Evolutionary conservation across 1,284 basidiomycete genomes (phyloP).

Genomic region (Vanrija pseudolonga): DNA sequence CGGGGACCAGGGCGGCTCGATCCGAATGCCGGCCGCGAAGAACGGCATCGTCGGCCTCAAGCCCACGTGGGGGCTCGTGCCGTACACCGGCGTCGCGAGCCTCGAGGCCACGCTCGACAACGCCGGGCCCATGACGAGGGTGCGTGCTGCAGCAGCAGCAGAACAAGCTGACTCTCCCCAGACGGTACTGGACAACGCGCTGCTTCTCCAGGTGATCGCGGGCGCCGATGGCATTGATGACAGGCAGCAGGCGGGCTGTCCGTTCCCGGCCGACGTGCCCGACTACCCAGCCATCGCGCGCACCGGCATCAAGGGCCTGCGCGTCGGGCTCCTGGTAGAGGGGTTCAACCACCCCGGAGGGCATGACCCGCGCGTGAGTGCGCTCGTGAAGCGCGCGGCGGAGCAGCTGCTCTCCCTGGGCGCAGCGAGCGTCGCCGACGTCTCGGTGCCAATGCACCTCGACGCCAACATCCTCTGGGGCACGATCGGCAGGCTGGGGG

Average conservation of each 20-base stretch:
- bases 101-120: constrained; percentile 52
- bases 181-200: constrained; percentile 53
- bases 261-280: constrained; percentile 48
- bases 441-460: constrained; percentile 29
- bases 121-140: constrained; percentile 31
- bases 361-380: constrained; percentile 18
- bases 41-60: constrained; percentile 56
- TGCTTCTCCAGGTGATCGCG: constrained; percentile 53
- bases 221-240: constrained; percentile 55
- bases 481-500: constrained; percentile 29
- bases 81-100: constrained; percentile 54
- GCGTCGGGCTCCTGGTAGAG: constrained; percentile 53
- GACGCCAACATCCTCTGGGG: constrained; percentile 22
- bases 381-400: constrained; percentile 14
- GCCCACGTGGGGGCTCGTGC: constrained; percentile 55
- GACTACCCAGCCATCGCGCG: constrained; percentile 42
- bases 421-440: constrained; percentile 10
- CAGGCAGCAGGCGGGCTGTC: constrained; percentile 53
- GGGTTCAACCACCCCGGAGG: constrained; percentile 47
- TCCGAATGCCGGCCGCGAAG: constrained; percentile 52
- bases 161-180: constrained; percentile 44
- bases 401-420: constrained; percentile 13
- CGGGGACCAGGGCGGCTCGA: constrained; percentile 54
- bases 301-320: constrained; percentile 43
- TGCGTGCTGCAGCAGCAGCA: background rate